A percentile compares a stretch with the other conserved stretches of the same genome.
Evolutionary conservation across 768 basidiomycete genomes (phyloP).

Genomic region (Suillus clintonianus): DNA sequence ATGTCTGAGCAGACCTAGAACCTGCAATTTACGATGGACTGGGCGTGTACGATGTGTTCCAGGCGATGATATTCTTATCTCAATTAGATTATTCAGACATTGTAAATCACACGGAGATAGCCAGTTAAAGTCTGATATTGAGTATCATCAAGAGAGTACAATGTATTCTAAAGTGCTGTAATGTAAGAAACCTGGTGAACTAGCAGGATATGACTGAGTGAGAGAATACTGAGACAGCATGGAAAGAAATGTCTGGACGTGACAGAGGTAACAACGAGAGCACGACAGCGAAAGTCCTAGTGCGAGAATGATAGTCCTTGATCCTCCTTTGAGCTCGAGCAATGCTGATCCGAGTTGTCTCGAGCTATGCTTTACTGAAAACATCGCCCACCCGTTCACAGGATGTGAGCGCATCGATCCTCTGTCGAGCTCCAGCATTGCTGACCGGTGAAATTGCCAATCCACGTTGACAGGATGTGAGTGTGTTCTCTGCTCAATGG

Average conservation of each 20-base stretch:
- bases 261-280: not conserved
- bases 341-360: too few species aligned
- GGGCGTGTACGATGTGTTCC: not conserved
- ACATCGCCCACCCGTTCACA: too few species aligned
- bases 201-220: not conserved
- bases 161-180: not conserved
- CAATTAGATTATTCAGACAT: too few species aligned
- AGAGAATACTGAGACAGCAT: not conserved
- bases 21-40: not conserved
- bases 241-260: not conserved
- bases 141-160: not conserved
- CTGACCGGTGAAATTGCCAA: too few species aligned
- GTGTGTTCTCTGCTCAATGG: too few species aligned
- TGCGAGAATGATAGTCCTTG: not conserved
- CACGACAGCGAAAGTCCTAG: not conserved
- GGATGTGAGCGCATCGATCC: too few species aligned
- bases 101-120: not conserved
- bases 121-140: not conserved
- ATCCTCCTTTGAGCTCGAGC: too few species aligned
- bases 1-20: not conserved
- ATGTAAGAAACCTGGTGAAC: not conserved
- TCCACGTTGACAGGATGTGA: too few species aligned
- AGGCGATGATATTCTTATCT: not conserved
- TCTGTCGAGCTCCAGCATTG: too few species aligned
- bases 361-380: too few species aligned